Conservation (phyloP, 2,329 filamentous ascomycete species). For the Neonectria punicea region DNA sequence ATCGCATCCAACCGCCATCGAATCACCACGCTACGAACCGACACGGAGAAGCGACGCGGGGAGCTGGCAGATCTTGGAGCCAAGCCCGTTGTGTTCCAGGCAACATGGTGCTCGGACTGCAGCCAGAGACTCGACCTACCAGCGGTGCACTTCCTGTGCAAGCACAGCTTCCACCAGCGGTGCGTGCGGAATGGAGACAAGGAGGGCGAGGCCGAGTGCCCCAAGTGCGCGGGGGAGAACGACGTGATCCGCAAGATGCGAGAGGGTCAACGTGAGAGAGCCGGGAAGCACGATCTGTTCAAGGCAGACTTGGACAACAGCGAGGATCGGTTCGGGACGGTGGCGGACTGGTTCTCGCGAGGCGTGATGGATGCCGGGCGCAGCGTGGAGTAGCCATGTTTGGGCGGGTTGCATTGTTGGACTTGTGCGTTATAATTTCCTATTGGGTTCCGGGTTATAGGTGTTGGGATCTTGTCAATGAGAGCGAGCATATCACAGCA, state of each 20-base stretch:
- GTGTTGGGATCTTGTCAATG: slow-evolving; percentile 25
- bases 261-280: slow-evolving; percentile 85
- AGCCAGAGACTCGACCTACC: slow-evolving; percentile 83
- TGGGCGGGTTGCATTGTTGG: slow-evolving; percentile 18
- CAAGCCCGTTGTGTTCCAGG: slow-evolving; percentile 90
- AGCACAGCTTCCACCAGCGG: slow-evolving; percentile 94
- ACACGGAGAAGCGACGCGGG: slow-evolving; percentile 81
- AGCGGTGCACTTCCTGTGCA: slow-evolving; percentile 95
- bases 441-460: slow-evolving; percentile 14
- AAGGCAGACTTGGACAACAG: slow-evolving; percentile 79
- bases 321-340: slow-evolving; percentile 86
- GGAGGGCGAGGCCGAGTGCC: slow-evolving; percentile 80
- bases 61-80: slow-evolving; percentile 81
- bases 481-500: slow-evolving; percentile 2
- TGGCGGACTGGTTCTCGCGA: slow-evolving; percentile 94
- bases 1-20: slow-evolving; percentile 83
- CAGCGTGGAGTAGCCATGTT: slow-evolving; percentile 43
- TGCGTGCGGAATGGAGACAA: slow-evolving; percentile 71
- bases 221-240: slow-evolving; percentile 85
- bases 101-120: slow-evolving; percentile 88
- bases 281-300: slow-evolving; percentile 90
- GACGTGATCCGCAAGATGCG: slow-evolving; percentile 89
- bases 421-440: slow-evolving; percentile 9
- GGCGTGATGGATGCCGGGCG: slow-evolving; percentile 80
- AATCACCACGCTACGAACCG: slow-evolving; percentile 83